Evolutionary conservation across 169 alveolate species (phyloP).

Genomic region (Plasmodium chabaudi): DNA sequence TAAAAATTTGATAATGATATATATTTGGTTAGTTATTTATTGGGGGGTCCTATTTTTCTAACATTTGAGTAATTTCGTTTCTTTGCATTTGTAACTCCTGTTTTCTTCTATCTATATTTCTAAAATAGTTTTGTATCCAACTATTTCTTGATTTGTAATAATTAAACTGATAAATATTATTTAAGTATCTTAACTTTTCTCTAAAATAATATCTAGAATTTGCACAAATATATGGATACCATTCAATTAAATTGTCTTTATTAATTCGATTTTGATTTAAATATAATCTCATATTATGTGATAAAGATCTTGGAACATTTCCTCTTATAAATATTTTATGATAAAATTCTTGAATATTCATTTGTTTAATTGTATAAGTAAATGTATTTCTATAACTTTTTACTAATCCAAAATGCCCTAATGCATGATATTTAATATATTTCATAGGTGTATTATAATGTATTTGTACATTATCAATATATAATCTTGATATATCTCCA

Average conservation of each 20-base stretch:
- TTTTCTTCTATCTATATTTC: constrained; percentile 27
- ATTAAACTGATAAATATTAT: constrained; percentile 33
- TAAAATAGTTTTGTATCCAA: constrained; percentile 57
- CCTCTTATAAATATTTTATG: constrained; percentile 86
- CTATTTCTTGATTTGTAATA: constrained; percentile 44
- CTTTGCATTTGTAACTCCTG: constrained; percentile 39
- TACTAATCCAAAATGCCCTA: constrained; percentile 84
- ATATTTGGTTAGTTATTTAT: too few relatives aligned
- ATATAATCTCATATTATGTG: constrained; percentile 83
- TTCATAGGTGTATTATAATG: constrained; percentile 79
- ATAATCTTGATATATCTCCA: constrained; percentile 87
- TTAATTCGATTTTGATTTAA: constrained; percentile 81
- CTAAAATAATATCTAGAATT: constrained; percentile 82
- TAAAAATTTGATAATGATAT: too few relatives aligned
- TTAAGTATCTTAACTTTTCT: constrained; percentile 59
- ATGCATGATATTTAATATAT: constrained; percentile 43
- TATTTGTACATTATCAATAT: constrained; percentile 80
- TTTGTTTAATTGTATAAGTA: constrained; percentile 84
- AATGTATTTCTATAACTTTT: constrained; percentile 83
- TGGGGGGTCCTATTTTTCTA: too few relatives aligned
- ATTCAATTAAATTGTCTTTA: constrained; percentile 77
- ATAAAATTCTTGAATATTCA: constrained; percentile 87
- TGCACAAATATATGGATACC: constrained; percentile 88
- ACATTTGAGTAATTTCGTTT: not conserved
- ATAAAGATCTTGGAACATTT: constrained; percentile 85